phyloP scores from a whole-genome alignment of 495 filamentous ascomycete genomes.

The Thermochaetoides thermophila region DNA sequence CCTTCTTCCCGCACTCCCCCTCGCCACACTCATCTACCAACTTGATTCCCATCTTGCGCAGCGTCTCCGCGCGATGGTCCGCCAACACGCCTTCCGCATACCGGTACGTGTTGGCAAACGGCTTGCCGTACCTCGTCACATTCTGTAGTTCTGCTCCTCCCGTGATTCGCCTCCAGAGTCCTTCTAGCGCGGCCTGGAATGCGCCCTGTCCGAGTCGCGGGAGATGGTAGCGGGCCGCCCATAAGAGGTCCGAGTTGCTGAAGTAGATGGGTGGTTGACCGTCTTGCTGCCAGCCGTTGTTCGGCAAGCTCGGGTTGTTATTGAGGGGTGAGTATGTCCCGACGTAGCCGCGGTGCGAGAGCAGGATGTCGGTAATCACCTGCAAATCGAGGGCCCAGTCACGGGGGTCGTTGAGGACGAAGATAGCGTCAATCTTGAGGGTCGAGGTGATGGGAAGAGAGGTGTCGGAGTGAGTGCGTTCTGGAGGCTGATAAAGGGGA shows the following conservation, averaged over 20 bases:
- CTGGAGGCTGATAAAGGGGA: slow-evolving; percentile 13
- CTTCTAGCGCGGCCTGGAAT: slow-evolving; percentile 68
- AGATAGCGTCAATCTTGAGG: slow-evolving; percentile 67
- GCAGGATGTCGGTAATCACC: slow-evolving; percentile 63
- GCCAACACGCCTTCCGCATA: slow-evolving; percentile 66
- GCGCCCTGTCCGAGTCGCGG: slow-evolving; percentile 87
- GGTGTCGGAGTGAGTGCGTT: neutral
- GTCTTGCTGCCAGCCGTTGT: slow-evolving; percentile 61
- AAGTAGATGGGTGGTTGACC: slow-evolving; percentile 73
- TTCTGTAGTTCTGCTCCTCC: slow-evolving; percentile 45
- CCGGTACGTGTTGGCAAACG: slow-evolving; percentile 55
- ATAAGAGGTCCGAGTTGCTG: slow-evolving; percentile 75
- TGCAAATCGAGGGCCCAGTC: slow-evolving; percentile 89
- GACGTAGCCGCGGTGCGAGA: slow-evolving; percentile 56
- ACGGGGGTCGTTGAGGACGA: slow-evolving; percentile 82
- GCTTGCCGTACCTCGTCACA: slow-evolving; percentile 76
- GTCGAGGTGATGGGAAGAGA: slow-evolving; percentile 9
- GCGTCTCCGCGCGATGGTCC: slow-evolving; percentile 37
- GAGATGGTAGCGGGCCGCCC: slow-evolving; percentile 69
- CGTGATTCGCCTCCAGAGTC: slow-evolving; percentile 61
- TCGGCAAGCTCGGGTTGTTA: slow-evolving; percentile 47
- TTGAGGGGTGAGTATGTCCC: slow-evolving; percentile 57
- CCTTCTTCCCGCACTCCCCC: slow-evolving; percentile 5
- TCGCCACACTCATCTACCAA: slow-evolving; percentile 23
- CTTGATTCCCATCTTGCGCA: slow-evolving; percentile 43